Evolutionary conservation across 306 rosid genomes (phyloP).

Genomic region (Prunus fruticosa): DNA sequence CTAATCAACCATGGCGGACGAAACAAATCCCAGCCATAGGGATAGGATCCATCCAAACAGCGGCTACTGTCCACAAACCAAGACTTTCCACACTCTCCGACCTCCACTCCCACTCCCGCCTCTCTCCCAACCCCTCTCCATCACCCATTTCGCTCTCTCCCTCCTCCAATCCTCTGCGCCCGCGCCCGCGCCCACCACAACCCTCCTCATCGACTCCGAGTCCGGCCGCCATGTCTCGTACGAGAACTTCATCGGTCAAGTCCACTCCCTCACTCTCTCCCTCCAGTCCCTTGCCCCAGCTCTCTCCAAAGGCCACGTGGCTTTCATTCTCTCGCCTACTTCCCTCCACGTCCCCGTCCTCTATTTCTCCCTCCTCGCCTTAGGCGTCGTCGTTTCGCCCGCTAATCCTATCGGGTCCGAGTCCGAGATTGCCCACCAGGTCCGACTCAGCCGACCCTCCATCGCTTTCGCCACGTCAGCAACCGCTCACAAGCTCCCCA

Average conservation of each 20-base stretch:
- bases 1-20: constrained; percentile 19
- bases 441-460: constrained; percentile 47
- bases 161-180: constrained; percentile 39
- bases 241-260: constrained; percentile 46
- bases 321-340: constrained; percentile 63
- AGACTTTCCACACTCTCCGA: constrained; percentile 64
- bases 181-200: constrained; percentile 22
- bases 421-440: constrained; percentile 59
- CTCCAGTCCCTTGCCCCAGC: constrained; percentile 13
- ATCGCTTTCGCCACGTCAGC: constrained; percentile 56
- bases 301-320: constrained; percentile 62
- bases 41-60: constrained; percentile 35
- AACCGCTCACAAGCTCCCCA: constrained; percentile 34
- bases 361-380: constrained; percentile 63
- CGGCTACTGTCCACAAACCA: constrained; percentile 50
- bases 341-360: constrained; percentile 69
- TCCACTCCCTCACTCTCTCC: constrained; percentile 45
- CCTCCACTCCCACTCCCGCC: constrained; percentile 67
- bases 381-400: constrained; percentile 64
- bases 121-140: constrained; percentile 51
- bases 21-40: background rate
- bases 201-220: constrained; percentile 52
- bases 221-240: constrained; percentile 51
- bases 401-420: constrained; percentile 63
- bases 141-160: constrained; percentile 50